Evolutionary conservation across 176 grass and related monocot genomes (phyloP), one percentile per base, ranked within the genome.

Genomic region (Eragrostis curvula): DNA sequence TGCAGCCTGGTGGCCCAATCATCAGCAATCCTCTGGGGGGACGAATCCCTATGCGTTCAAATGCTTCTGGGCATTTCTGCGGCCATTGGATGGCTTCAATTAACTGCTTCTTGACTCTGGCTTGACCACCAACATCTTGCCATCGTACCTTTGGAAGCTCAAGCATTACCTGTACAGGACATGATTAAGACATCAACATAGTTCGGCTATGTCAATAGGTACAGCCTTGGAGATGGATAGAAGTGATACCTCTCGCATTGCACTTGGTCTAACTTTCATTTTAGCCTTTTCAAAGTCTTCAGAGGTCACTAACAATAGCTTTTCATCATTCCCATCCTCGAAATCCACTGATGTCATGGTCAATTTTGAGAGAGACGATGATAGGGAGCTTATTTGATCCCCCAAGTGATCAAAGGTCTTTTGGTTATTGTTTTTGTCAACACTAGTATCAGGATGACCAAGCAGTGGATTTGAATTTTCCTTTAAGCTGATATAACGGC

Each of bases 1-100:
- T 95, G 79, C 96, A 98, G 53, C 96, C 92, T 81, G 96, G 96
- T 30, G 96, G 96, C 25, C 96, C 96, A 65, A 93, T 98, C 96
- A 98, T 93, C 46, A 98, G 67, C 68, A 95, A 74, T 80, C 92
- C 90, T 70, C 87, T 88, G 25, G 90, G 90, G n/a, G 96, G 88
- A 5, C 48, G 68, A 68, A 91, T 86, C 53, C 95, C 96, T 80
- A 98, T 30, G 30, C 79, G 79, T 66, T 72, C 51, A 79, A 98
- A 95, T 74, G 82, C 75, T 70, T 98, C 86, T 57, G 92, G 90
- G 62, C 79, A 85, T 81, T 81, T 86, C 68, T 93, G 96, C n/a
- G 95, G 92, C 81, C 71, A 91, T 41, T 93, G 84, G 59, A 98
- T 92, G 29, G 88, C 88, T 89, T 98, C 90, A 71, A 95, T 93